A percentile compares a stretch with the other conserved stretches of the same genome.
phyloP scores from a whole-genome alignment of 208 protist genomes.

The Trypanosoma melophagium region DNA sequence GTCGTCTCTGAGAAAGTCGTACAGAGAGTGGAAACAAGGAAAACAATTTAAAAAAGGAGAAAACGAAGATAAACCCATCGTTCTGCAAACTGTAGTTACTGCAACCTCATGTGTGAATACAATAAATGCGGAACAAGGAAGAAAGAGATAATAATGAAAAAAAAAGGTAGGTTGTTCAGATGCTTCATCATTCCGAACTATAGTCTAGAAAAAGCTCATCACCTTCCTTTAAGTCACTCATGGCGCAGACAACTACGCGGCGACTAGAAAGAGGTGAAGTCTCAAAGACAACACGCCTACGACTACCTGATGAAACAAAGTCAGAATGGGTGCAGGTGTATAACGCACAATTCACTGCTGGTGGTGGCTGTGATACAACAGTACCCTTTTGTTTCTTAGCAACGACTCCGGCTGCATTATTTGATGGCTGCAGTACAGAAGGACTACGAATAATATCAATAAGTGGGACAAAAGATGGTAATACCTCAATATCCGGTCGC shows the following conservation, averaged over 20 bases:
- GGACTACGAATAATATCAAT: slow-evolving; percentile 62
- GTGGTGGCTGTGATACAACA: not conserved
- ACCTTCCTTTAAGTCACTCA: slow-evolving; percentile 54
- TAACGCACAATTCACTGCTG: slow-evolving; percentile 56
- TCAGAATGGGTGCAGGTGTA: slow-evolving; percentile 76
- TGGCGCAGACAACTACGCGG: slow-evolving; percentile 72
- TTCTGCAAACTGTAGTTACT: not conserved
- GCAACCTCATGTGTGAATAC: too few relatives aligned
- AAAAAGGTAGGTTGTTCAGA: not conserved
- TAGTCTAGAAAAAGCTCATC: slow-evolving; percentile 71
- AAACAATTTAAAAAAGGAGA: not conserved
- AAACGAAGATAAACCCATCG: not conserved
- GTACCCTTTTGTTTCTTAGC: not conserved
- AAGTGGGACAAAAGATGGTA: slow-evolving; percentile 79
- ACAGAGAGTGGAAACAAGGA: too few relatives aligned
- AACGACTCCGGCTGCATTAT: not conserved
- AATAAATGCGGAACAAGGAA: too few relatives aligned
- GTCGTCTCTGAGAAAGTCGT: too few relatives aligned
- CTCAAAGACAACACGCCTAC: slow-evolving; percentile 61
- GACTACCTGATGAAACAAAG: slow-evolving; percentile 59
- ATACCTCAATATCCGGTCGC: slow-evolving; percentile 38
- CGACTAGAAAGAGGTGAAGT: slow-evolving; percentile 46
- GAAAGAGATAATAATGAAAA: too few relatives aligned
- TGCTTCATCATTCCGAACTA: slow-evolving; percentile 6
- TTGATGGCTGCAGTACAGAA: not conserved